Percentiles rank a stretch among this genome's conserved stretches.
Evolutionary conservation across 192 early-diverging fungal genomes (phyloP).

Genomic region (Mortierella alpina): DNA sequence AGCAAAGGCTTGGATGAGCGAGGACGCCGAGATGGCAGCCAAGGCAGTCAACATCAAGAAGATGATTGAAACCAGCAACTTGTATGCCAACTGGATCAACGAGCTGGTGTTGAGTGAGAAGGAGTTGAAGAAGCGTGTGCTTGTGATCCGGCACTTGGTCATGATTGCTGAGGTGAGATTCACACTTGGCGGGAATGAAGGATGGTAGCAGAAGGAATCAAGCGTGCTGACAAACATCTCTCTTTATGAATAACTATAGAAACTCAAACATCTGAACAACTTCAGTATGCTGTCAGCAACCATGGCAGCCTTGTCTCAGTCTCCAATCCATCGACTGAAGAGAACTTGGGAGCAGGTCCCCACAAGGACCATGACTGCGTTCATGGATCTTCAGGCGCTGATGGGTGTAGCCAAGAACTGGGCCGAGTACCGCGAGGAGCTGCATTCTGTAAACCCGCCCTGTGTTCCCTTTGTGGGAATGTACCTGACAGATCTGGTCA

Average conservation of each 20-base stretch:
- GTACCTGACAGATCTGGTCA: slow-evolving; percentile 92
- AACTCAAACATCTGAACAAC: slow-evolving; percentile 83
- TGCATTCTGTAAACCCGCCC: slow-evolving; percentile 87
- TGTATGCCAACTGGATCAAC: slow-evolving; percentile 78
- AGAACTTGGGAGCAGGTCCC: slow-evolving; percentile 90
- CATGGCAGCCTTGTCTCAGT: slow-evolving; percentile 89
- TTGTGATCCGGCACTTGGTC: slow-evolving; percentile 88
- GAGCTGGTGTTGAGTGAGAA: slow-evolving; percentile 84
- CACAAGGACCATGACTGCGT: slow-evolving; percentile 65
- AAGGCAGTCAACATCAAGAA: slow-evolving; percentile 89
- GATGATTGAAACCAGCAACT: slow-evolving; percentile 87
- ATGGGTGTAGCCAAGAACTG: slow-evolving; percentile 93
- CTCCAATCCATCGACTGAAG: slow-evolving; percentile 89
- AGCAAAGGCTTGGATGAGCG: slow-evolving; percentile 88
- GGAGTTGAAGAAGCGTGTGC: slow-evolving; percentile 84
- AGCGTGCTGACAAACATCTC: neutral
- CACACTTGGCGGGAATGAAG: neutral
- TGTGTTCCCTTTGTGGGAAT: slow-evolving; percentile 84
- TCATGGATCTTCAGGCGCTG: slow-evolving; percentile 77
- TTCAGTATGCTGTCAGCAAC: slow-evolving; percentile 96
- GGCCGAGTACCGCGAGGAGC: slow-evolving; percentile 81
- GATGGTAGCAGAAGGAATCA: neutral
- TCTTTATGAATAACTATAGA: slow-evolving; percentile 18
- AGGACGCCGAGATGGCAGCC: slow-evolving; percentile 65
- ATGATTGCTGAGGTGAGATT: slow-evolving; percentile 73